Evolutionary conservation across 176 grass and related monocot genomes (phyloP).

Genomic region (Poa annua): DNA sequence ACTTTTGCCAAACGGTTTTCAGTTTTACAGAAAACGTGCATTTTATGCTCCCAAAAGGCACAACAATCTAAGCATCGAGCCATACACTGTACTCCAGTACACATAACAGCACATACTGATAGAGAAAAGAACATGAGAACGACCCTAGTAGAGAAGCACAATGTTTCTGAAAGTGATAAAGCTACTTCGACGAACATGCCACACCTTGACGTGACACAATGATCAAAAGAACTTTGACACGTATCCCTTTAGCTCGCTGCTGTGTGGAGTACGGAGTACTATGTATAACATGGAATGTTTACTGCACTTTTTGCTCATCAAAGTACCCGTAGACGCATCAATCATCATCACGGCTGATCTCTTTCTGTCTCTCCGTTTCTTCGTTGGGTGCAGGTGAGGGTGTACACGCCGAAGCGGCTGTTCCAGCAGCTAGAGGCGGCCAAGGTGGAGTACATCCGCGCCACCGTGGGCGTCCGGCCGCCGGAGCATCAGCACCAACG

Average conservation of each 20-base stretch:
- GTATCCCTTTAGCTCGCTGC: constrained; percentile 4
- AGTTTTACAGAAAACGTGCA: not conserved
- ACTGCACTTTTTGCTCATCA: constrained; percentile 19
- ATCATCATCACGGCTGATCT: constrained; percentile 18
- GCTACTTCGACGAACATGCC: not conserved
- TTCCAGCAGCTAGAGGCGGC: constrained; percentile 72
- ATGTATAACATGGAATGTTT: constrained; percentile 37
- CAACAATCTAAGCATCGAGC: not conserved
- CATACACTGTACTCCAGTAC: not conserved
- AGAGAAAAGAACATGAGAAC: not conserved
- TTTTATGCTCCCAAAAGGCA: not conserved
- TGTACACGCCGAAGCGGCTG: constrained; percentile 72
- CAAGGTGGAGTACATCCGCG: constrained; percentile 78
- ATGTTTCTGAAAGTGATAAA: constrained; percentile 56
- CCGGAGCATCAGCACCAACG: constrained; percentile 16
- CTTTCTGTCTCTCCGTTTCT: not conserved
- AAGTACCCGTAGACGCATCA: constrained; percentile 18
- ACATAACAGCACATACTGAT: not conserved
- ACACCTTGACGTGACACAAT: constrained; percentile 38
- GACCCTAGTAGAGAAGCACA: not conserved
- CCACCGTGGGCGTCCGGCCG: constrained; percentile 63
- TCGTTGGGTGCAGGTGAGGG: constrained; percentile 53
- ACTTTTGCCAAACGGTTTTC: constrained; percentile 2
- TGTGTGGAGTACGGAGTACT: not conserved
- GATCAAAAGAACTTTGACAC: constrained; percentile 45